Conservation (phyloP, 108 stramenopile genomes). For the Cylindrotheca closterium region DNA sequence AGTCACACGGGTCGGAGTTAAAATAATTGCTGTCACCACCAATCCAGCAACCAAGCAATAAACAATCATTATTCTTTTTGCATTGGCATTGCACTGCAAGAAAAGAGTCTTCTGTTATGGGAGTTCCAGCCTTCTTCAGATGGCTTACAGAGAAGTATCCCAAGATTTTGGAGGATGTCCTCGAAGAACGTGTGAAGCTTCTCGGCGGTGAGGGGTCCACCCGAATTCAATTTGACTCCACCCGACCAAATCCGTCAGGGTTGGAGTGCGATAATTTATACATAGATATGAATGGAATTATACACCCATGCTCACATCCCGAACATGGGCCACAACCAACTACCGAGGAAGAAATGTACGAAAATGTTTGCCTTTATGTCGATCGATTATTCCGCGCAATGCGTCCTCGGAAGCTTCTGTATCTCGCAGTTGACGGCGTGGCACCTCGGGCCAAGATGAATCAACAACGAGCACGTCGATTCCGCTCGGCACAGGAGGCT, state of each 20-base stretch:
- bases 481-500: constrained; percentile 95
- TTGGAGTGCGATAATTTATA: constrained; percentile 96
- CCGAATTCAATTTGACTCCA: constrained; percentile 82
- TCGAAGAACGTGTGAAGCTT: constrained; percentile 90
- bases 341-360: constrained; percentile 97
- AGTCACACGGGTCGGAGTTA: no score
- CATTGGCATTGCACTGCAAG: no score
- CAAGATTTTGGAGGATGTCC: constrained; percentile 88
- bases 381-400: constrained; percentile 84
- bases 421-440: constrained; percentile 96
- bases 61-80: no score
- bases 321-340: constrained; percentile 87
- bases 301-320: constrained; percentile 98
- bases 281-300: constrained; percentile 99
- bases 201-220: constrained; percentile 51
- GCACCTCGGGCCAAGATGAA: constrained; percentile 99
- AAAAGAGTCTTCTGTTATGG: constrained; percentile 56
- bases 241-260: constrained; percentile 86
- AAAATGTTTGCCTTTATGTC: constrained; percentile 90
- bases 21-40: no score
- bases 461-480: constrained; percentile 94
- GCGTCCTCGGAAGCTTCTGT: constrained; percentile 85
- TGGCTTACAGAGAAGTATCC: constrained; percentile 99
- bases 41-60: no score
- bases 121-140: constrained; percentile 99